Evolutionary conservation across 73 alveolate species (phyloP), one percentile per base, ranked within the genome.

Genomic region (Stentor coeruleus): DNA sequence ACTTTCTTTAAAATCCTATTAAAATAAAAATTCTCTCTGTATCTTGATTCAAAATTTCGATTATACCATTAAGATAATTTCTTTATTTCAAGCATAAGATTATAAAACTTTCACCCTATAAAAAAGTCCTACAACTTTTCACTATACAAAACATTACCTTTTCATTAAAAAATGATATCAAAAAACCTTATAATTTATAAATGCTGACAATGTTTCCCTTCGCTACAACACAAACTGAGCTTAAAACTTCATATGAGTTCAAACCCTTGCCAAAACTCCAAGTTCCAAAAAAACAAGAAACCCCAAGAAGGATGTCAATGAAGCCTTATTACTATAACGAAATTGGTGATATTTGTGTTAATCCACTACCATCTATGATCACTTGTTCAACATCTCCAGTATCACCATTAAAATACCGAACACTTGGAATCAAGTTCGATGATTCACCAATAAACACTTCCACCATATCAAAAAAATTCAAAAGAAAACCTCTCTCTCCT

Each of bases 331-430:
- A 66, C 37, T 66, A 66, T 40, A 31, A 66, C 41, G 40, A 66
- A 33, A 26, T 20, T 11, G 79, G 79, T 20, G 37, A 66, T 26
- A 66, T 66, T 28, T 28, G 36, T 26, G 11, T 20, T 31, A 66
- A 66, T 33, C 79, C 79, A 20, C 39, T 66, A 11, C 79, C 79
- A 28, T 66, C n/a, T 26, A 66, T 20, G 41, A 20, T 66, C 1
- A 66, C 79, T 11, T 49, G 66, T 49, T 20, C 79, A 66, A 66
- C 79, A 28, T 31, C n/a, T 66, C 79, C 79, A 26, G 42, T 28
- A 1, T 20, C n/a, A 15, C 79, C 79, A 1, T 31, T 66, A 20
- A 66, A 66, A 66, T 66, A 66, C 41, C n/a, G 79, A 26, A 26
- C n/a, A 20, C 79, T 31, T 28, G 79, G 79, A 1, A 20, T 26